Percentiles rank a stretch among this genome's conserved stretches.
phyloP scores from a whole-genome alignment of 306 rosid species.

The Dalbergia cochinchinensis region DNA sequence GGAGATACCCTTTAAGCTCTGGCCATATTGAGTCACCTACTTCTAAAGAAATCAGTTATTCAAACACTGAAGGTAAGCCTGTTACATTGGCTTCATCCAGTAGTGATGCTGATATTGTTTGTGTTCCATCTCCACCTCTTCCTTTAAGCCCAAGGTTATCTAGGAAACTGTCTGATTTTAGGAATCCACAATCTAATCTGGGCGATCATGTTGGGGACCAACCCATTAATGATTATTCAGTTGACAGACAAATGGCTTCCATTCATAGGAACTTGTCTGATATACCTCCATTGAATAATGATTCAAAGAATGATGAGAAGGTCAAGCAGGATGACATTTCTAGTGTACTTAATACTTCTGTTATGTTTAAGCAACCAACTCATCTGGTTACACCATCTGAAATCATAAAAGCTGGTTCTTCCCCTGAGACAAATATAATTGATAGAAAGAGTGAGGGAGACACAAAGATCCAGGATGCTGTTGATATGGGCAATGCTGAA shows the following conservation, averaged over 20 bases:
- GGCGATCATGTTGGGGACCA: constrained; percentile 73
- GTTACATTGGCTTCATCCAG: constrained; percentile 59
- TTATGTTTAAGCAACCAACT: constrained; percentile 86
- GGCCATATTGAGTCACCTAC: constrained; percentile 62
- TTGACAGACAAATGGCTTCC: constrained; percentile 77
- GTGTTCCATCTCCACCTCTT: constrained; percentile 75
- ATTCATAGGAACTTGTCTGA: constrained; percentile 70
- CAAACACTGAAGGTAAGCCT: constrained; percentile 69
- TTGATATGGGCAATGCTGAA: constrained; percentile 74
- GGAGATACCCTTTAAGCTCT: constrained; percentile 69
- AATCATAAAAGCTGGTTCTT: constrained; percentile 74
- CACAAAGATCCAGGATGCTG: constrained; percentile 73
- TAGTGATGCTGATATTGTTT: constrained; percentile 71
- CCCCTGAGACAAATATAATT: constrained; percentile 69
- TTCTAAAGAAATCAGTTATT: constrained; percentile 58
- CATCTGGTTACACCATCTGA: constrained; percentile 94
- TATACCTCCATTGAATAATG: constrained; percentile 61
- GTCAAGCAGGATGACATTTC: constrained; percentile 74
- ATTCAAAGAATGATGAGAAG: constrained; percentile 62
- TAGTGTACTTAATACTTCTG: constrained; percentile 63
- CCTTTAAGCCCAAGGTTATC: constrained; percentile 92
- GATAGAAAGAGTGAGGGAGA: constrained; percentile 78
- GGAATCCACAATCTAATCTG: constrained; percentile 67
- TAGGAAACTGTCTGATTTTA: constrained; percentile 80
- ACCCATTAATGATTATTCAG: constrained; percentile 68